Conservation (phyloP, 805 yeast species). For the Suhomyces faveliae region DNA sequence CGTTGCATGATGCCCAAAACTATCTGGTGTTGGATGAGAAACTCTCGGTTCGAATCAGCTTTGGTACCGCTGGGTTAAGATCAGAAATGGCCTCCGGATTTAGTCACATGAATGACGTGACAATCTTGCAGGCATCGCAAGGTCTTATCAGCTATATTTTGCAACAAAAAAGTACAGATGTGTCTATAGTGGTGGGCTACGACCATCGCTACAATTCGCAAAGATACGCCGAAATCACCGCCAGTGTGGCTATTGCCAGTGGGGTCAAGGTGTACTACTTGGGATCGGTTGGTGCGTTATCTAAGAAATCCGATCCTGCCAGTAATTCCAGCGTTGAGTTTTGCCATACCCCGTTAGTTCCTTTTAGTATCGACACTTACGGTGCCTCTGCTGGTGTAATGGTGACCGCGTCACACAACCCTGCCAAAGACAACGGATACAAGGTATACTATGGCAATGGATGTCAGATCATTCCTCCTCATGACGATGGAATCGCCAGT, state of each 20-base stretch:
- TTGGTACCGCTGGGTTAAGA: slow-evolving; percentile 94
- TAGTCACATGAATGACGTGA: slow-evolving; percentile 82
- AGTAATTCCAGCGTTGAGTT: slow-evolving; percentile 10
- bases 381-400: slow-evolving; percentile 79
- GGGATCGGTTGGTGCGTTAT: slow-evolving; percentile 40
- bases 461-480: slow-evolving; percentile 94
- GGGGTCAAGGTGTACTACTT: slow-evolving; percentile 72
- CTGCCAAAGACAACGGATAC: slow-evolving; percentile 86
- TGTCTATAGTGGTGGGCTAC: slow-evolving; percentile 74
- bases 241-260: slow-evolving; percentile 62
- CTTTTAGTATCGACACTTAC: slow-evolving; percentile 69
- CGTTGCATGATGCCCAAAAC: slow-evolving; percentile 38
- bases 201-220: slow-evolving; percentile 86
- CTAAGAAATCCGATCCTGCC: slow-evolving; percentile 11
- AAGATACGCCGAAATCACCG: slow-evolving; percentile 76
- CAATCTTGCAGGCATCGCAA: slow-evolving; percentile 87
- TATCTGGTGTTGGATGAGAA: slow-evolving; percentile 49
- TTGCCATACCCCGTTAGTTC: slow-evolving; percentile 90
- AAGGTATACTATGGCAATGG: slow-evolving; percentile 93
- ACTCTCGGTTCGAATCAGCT: slow-evolving; percentile 60
- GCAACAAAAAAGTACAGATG: slow-evolving; percentile 13
- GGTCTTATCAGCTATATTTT: slow-evolving; percentile 60
- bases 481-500: slow-evolving; percentile 69
- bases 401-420: slow-evolving; percentile 90
- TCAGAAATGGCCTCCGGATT: slow-evolving; percentile 90